These are phyloP conservation scores for Vicia faba DNA, from an alignment of 306 rosid species.

Conservation along the genomic window DNA sequence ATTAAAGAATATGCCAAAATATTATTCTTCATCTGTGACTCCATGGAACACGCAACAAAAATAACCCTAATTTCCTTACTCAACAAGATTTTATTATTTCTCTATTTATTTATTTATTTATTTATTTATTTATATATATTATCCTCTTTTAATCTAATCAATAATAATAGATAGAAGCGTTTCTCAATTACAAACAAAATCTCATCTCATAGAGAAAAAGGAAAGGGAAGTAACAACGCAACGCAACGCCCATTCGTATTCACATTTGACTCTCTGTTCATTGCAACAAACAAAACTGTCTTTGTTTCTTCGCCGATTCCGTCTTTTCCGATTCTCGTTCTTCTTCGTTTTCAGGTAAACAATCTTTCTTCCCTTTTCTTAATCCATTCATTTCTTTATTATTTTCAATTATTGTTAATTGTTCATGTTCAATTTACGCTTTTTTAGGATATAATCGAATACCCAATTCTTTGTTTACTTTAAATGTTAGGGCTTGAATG, in stretches of 20 bases:
- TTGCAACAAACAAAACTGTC: background rate
- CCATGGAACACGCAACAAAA: background rate
- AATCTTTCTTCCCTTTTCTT: background rate
- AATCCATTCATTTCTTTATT: background rate
- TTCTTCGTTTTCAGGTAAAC: conserved; percentile 14
- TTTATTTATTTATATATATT: background rate
- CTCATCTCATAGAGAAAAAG: background rate
- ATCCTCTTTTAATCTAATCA: background rate
- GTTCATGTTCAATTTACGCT: conserved; percentile 32
- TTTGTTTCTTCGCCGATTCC: conserved; percentile 22
- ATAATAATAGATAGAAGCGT: background rate
- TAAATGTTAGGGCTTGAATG: conserved; percentile 41
- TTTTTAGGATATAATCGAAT: conserved; percentile 30
- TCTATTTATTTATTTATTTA: background rate
- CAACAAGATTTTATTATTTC: background rate
- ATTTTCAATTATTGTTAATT: background rate
- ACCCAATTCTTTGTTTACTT: conserved; percentile 37
- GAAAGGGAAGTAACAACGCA: conserved; percentile 24
- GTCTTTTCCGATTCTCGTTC: background rate
- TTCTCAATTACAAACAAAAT: background rate
- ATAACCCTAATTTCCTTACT: conserved; percentile 3
- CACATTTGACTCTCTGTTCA: conserved; percentile 16
- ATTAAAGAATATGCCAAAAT: conserved; percentile 8
- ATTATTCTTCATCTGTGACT: background rate
- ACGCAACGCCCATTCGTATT: background rate